Evolutionary conservation across 1,139 yeast species (phyloP), one percentile per base, ranked within the genome.

Genomic region (Diutina mesorugosa): DNA sequence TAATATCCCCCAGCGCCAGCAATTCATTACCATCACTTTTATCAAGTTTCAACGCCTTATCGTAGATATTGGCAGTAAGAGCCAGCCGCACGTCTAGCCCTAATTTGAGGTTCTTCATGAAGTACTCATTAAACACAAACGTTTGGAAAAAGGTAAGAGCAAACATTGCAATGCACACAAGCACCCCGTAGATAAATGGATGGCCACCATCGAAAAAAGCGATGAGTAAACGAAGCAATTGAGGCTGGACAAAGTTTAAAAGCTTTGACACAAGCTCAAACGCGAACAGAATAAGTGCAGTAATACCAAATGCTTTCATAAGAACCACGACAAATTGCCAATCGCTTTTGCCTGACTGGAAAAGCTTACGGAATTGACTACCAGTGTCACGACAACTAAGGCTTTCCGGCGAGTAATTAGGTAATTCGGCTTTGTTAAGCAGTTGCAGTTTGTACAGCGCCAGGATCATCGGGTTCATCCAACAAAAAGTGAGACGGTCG

Each of bases 1-100:
- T 90, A 61, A 93, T 89, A 9, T 96, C 93, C 62, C 98, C 98
- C 58, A 89, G 69, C 66, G 51, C 28, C 21, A 26, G 28, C 16
- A 30, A 26, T 4, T 30, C 51, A 2, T 47, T 47, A 14, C 29
- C 29, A 14, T 47, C 28, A 47, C 28, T 30, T 10, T 28, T 30
- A 14, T 30, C 51, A 3, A 35, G 41, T 14, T 47, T 28, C 7
- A 30, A 26, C n/a, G 51, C 51, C 21, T 47, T 47, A 28, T 47
- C 29, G n/a, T 47, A 47, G n/a, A 47, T 14, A 14, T 28, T 30
- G 2, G 51, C 51, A 2, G 32, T 47, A 10, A 47, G 18, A 5
- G 51, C n/a, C 51, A 47, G 51, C n/a, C 51, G 28, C n/a, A 47
- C 51, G 7, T 47, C 51, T 3, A 47, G 51, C 4, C 38, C 35